These are phyloP conservation scores for Cytospora mali DNA, from an alignment of 2,329 filamentous ascomycete species.

Conservation along the genomic window DNA sequence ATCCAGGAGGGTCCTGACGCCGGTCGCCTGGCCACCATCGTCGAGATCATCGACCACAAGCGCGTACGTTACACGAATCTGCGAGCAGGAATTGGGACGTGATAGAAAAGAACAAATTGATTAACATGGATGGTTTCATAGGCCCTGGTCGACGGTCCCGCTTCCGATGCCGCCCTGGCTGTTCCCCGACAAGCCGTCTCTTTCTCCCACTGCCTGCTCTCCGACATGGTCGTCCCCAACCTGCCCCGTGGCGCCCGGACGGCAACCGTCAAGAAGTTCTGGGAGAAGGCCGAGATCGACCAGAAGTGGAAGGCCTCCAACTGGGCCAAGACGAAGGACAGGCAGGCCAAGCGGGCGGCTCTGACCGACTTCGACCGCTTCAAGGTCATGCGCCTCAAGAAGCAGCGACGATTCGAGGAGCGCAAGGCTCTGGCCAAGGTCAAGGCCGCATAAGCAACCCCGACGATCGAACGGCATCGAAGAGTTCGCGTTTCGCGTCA, in stretches of 20 bases:
- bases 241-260: conserved; percentile 84
- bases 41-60: conserved; percentile 99
- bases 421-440: conserved; percentile 95
- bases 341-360: conserved; percentile 82
- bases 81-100: conserved; percentile 19
- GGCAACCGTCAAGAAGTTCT: conserved; percentile 80
- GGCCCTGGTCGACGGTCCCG: conserved; percentile 96
- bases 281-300: conserved; percentile 91
- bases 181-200: conserved; percentile 86
- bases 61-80: conserved; percentile 72
- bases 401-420: conserved; percentile 98
- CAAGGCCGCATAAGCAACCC: conserved; percentile 71
- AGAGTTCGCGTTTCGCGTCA: conserved; percentile 25
- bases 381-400: conserved; percentile 99
- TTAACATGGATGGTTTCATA: conserved; percentile 46
- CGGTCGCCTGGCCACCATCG: conserved; percentile 89
- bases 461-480: conserved; percentile 23
- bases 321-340: conserved; percentile 92
- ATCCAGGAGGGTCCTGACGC: conserved; percentile 80
- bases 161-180: conserved; percentile 74
- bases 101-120: conserved; percentile 30
- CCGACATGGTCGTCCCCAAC: conserved; percentile 82
- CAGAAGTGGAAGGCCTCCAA: conserved; percentile 87
- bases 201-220: conserved; percentile 84
- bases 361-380: conserved; percentile 99